Evolutionary conservation across 2,329 filamentous ascomycete genomes (phyloP).

Genomic region (Keithomyces neogunnii): DNA sequence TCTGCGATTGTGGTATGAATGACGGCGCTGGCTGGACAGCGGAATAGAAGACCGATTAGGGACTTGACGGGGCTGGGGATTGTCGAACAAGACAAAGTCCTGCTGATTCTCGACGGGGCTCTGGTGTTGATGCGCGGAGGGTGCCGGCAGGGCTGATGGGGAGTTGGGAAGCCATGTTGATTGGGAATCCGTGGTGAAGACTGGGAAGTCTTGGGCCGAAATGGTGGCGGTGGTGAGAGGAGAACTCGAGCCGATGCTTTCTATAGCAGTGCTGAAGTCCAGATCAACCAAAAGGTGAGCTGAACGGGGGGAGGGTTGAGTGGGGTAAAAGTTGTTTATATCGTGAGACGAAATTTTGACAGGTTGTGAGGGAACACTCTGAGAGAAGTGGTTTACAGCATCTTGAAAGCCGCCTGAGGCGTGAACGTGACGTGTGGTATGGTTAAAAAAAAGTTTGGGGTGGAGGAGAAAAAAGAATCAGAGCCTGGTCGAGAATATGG

Average conservation of each 20-base stretch:
- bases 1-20: conserved; percentile 38
- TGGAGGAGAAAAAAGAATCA: conserved; percentile 20
- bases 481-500: conserved; percentile 14
- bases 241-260: conserved; percentile 49
- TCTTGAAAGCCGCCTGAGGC: conserved; percentile 39
- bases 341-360: conserved; percentile 47
- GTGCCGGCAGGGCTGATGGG: conserved; percentile 54
- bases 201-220: conserved; percentile 57
- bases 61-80: conserved; percentile 30
- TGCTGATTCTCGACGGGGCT: conserved; percentile 45
- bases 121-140: conserved; percentile 48
- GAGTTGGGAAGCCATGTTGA: conserved; percentile 75
- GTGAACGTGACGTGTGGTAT: conserved; percentile 18
- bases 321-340: conserved; percentile 31
- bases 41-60: conserved; percentile 29
- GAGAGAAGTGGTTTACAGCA: conserved; percentile 47
- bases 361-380: conserved; percentile 27
- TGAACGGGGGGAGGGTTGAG: conserved; percentile 34
- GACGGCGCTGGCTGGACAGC: conserved; percentile 34
- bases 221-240: conserved; percentile 47
- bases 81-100: conserved; percentile 75
- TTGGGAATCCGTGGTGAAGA: conserved; percentile 77
- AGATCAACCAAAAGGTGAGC: conserved; percentile 55
- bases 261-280: conserved; percentile 57
- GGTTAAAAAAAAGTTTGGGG: conserved; percentile 25